Percentiles rank a stretch among this genome's conserved stretches.
Conservation (phyloP, 129 eudicot genomes). For the Helianthus tuberosus region DNA sequence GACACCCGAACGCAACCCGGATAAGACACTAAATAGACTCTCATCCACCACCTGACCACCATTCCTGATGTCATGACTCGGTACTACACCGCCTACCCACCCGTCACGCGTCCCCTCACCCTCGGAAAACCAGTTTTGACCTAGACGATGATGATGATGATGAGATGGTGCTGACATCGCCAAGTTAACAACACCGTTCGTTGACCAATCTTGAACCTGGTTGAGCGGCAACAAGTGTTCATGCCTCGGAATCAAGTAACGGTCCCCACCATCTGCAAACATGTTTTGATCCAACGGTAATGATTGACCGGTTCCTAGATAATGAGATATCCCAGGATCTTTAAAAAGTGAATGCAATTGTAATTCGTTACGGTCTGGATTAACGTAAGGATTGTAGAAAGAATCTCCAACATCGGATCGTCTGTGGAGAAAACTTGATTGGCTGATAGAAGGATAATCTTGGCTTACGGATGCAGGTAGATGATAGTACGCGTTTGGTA, state of each 20-base stretch:
- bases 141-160: constrained; percentile 31
- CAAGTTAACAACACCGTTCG: constrained; percentile 32
- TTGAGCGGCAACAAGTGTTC: constrained; percentile 46
- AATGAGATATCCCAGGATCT: constrained; percentile 45
- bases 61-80: constrained; percentile 40
- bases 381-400: constrained; percentile 52
- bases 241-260: constrained; percentile 51
- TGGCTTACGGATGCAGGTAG: constrained; percentile 42
- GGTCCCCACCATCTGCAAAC: constrained; percentile 41
- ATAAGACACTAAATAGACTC: constrained; percentile 62
- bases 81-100: constrained; percentile 51
- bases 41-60: constrained; percentile 56
- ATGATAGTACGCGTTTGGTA: constrained; percentile 49
- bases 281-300: constrained; percentile 48
- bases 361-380: constrained; percentile 59
- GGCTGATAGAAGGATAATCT: constrained; percentile 47
- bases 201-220: constrained; percentile 60
- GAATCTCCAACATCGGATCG: constrained; percentile 40
- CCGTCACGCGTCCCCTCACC: constrained; percentile 48
- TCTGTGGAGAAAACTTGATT: constrained; percentile 41
- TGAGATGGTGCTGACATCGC: constrained; percentile 39
- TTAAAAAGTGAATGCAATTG: constrained; percentile 60
- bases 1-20: constrained; percentile 48
- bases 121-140: constrained; percentile 62
- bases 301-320: constrained; percentile 50